Base-by-base conservation (phyloP, 768 basidiomycete genomes). In the Lentinula guzmanii region DNA sequence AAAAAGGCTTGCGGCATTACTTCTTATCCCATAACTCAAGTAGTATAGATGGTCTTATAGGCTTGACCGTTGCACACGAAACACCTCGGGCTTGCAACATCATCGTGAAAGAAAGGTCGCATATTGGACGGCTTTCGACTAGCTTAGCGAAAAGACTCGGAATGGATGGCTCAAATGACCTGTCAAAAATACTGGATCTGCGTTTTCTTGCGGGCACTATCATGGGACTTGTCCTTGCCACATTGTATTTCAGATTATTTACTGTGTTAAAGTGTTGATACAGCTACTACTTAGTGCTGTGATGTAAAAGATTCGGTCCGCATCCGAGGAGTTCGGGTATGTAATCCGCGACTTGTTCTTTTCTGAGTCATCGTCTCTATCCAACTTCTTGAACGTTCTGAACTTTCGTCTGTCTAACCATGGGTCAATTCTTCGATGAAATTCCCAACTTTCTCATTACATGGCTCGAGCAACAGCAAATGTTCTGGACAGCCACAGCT, bases 1-100 rank as follows among this genome's bases (percentile, higher is more conserved):
- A 76, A 4, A 74, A 77, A 3, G 86, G 84, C 1, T 75, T 87
- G 65, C 81, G 77, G 65, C 68, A 74, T 2, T 88, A 84, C 74
- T 88, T 86, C 86, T 67, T 66, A 18, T 67, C 66, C 7, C 73
- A 77, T 54, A 89, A 89, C 64, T 41, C 71, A 6, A 69, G 65
- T 39, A 86, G 85, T 61, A 65, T 86, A 18, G 85, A 87, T 63
- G 85, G 85, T 8, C 75, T 88, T 6, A 80, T 83, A 0, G 85
- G 74, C 0, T 65, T 87, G 42, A 48, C 63, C 5, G 50, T 62
- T 4, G 81, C 77, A 10, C 71, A 54, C 18, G 53, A 54, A 16
- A 68, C 56, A 11, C 33, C 33, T 9, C 33, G 53, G 15, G 37
- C 9, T 13, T 37, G 37, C 10, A 21, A 18, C n/a, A 37, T 21